phyloP scores from a whole-genome alignment of 2,329 filamentous ascomycete genomes.

The Pleomassaria siparia region DNA sequence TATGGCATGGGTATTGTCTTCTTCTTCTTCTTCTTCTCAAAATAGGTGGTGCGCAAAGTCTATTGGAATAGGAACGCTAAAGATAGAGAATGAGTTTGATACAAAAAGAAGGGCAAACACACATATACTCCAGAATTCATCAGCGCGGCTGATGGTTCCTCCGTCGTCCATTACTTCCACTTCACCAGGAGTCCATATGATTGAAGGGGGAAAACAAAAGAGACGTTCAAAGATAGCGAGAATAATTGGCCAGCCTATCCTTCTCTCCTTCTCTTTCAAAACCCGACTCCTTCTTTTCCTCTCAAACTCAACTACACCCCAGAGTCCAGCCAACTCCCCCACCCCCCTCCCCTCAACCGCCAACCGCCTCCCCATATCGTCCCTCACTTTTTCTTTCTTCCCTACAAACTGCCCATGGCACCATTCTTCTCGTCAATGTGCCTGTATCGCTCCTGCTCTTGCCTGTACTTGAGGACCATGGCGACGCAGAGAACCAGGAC shows the following conservation, averaged over 20 bases:
- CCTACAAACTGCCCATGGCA: slow-evolving; percentile 29
- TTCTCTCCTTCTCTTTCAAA: slow-evolving; percentile 3
- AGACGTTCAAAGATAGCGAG: slow-evolving; percentile 5
- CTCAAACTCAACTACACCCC: too few relatives aligned
- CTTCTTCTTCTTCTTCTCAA: not conserved
- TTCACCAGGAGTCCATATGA: slow-evolving; percentile 1
- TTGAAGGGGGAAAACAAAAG: not conserved
- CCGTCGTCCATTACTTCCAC: slow-evolving; percentile 1
- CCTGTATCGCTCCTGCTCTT: slow-evolving; percentile 75
- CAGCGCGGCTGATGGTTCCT: slow-evolving; percentile 21
- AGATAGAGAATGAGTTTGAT: slow-evolving; percentile 14
- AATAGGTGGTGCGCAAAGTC: too few relatives aligned
- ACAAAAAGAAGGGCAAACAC: slow-evolving; percentile 15
- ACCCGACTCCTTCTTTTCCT: slow-evolving; percentile 1
- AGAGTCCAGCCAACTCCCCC: too few relatives aligned
- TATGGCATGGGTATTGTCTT: not conserved
- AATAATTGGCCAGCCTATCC: slow-evolving; percentile 8
- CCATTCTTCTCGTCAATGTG: slow-evolving; percentile 77
- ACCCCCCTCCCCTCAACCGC: not conserved
- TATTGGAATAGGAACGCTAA: slow-evolving; percentile 17
- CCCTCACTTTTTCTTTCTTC: not conserved
- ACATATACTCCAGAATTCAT: slow-evolving; percentile 5
- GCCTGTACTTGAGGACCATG: slow-evolving; percentile 77
- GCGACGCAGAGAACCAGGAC: slow-evolving; percentile 70
- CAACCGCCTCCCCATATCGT: not conserved